Percentiles rank a stretch among this genome's conserved stretches.
phyloP scores from a whole-genome alignment of 768 basidiomycete genomes.

The Boletus reticulatus region DNA sequence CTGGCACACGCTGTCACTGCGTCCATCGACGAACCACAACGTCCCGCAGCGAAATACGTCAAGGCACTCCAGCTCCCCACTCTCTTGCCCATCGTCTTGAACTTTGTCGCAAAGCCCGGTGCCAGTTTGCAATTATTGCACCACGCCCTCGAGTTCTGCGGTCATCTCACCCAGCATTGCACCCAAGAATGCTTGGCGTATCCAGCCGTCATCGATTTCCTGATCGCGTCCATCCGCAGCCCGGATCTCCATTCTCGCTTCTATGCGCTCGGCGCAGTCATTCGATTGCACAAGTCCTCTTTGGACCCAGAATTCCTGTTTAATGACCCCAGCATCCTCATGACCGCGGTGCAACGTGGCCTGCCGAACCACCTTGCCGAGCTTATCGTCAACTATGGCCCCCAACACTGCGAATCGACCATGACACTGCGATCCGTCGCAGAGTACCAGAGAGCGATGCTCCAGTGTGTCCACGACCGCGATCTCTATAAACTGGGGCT shows the following conservation, averaged over 20 bases:
- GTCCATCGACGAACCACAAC: conserved; percentile 40
- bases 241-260: conserved; percentile 52
- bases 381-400: conserved; percentile 48
- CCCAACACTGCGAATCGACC: conserved; percentile 44
- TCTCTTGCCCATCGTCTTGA: conserved; percentile 43
- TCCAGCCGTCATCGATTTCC: conserved; percentile 44
- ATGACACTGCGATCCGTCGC: conserved; percentile 38
- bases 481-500: conserved; percentile 53
- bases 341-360: conserved; percentile 39
- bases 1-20: conserved; percentile 51
- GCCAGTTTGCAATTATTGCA: conserved; percentile 43
- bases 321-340: conserved; percentile 50
- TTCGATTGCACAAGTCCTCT: conserved; percentile 46
- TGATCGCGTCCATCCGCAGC: conserved; percentile 56
- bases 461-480: conserved; percentile 42
- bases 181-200: conserved; percentile 42
- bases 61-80: conserved; percentile 42
- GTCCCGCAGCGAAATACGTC: conserved; percentile 36
- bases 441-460: conserved; percentile 55
- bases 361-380: conserved; percentile 47
- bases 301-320: conserved; percentile 43
- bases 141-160: conserved; percentile 51
- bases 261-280: conserved; percentile 50
- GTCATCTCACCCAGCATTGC: conserved; percentile 43
- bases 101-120: conserved; percentile 42